phyloP scores from a whole-genome alignment of 106 monocot genomes.

The Allium sativum region DNA sequence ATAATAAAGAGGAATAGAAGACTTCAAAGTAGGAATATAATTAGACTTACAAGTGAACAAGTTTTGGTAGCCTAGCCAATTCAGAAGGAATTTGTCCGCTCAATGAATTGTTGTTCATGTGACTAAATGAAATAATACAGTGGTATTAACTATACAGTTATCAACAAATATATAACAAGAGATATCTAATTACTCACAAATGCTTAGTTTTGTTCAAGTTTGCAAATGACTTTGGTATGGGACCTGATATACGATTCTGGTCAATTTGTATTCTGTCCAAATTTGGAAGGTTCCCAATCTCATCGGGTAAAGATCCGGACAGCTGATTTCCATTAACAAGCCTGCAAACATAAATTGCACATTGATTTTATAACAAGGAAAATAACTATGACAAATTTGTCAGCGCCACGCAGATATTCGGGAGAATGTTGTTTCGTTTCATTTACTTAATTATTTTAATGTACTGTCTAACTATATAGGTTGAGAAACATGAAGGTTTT shows the following conservation, averaged over 20 bases:
- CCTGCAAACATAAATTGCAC: conserved; percentile 39
- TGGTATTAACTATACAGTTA: not conserved
- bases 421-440: too few relatives aligned
- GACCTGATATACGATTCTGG: conserved; percentile 84
- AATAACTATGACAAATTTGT: too few relatives aligned
- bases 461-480: too few relatives aligned
- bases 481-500: too few relatives aligned
- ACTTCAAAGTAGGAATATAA: not conserved
- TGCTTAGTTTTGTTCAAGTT: conserved; percentile 75
- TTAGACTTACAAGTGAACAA: conserved; percentile 84
- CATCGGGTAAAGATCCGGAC: conserved; percentile 79
- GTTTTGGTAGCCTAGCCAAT: conserved; percentile 57
- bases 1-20: not conserved
- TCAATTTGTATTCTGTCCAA: conserved; percentile 94
- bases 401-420: too few relatives aligned
- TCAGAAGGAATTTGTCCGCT: conserved; percentile 90
- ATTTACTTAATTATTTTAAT: too few relatives aligned
- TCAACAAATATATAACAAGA: conserved; percentile 5
- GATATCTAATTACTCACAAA: conserved; percentile 61
- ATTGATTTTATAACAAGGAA: too few relatives aligned
- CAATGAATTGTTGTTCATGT: conserved; percentile 99
- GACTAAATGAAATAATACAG: conserved; percentile 35
- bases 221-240: conserved; percentile 77
- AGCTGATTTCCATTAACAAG: conserved; percentile 90
- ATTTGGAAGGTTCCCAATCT: conserved; percentile 69